Conservation (phyloP, 1,139 yeast genomes). For the Sugiyamaella neomexicana region DNA sequence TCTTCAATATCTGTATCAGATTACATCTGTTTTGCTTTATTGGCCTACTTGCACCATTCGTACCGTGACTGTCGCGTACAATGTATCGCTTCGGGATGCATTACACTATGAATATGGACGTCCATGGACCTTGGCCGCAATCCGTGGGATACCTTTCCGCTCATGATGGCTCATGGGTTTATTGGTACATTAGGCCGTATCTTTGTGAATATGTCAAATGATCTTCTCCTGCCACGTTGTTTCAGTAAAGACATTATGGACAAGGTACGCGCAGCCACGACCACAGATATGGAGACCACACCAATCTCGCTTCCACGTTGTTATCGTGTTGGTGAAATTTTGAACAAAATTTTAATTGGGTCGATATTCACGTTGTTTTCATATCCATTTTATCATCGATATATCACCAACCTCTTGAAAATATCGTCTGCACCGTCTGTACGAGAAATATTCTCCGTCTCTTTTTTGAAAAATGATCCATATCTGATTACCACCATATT, state of each 20-base stretch:
- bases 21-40: not conserved
- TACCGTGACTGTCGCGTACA: not conserved
- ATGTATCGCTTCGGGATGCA: not conserved
- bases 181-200: no score
- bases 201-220: not conserved
- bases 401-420: not conserved
- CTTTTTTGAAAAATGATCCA: not conserved
- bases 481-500: not conserved
- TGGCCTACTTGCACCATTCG: not conserved
- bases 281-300: not conserved
- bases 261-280: not conserved
- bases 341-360: not conserved
- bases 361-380: not conserved
- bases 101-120: not conserved
- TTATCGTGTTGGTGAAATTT: not conserved
- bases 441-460: not conserved
- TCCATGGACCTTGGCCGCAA: conserved; percentile 1
- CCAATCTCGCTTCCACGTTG: not conserved
- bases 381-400: conserved; percentile 2
- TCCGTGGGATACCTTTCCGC: conserved; percentile 5
- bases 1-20: not conserved
- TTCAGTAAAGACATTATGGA: not conserved
- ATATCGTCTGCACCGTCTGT: not conserved
- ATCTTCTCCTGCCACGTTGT: not conserved
- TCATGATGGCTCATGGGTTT: not conserved